Evolutionary conservation across 2,329 filamentous ascomycete species (phyloP).

Genomic region (Sclerotinia sclerotiorum): DNA sequence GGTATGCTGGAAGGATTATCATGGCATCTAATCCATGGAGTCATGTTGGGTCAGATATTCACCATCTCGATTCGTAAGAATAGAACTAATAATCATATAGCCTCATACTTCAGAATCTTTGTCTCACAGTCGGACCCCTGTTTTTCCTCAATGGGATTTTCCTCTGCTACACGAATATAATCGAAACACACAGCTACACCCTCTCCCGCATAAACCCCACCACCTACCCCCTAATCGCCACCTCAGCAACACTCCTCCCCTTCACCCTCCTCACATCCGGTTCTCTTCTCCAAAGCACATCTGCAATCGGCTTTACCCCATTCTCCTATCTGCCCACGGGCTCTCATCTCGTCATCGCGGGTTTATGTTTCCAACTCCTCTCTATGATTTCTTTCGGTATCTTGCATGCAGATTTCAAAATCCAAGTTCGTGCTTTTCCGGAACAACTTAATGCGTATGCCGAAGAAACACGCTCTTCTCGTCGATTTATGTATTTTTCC

Average conservation of each 20-base stretch:
- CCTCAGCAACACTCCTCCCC: background rate
- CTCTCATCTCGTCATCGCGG: background rate
- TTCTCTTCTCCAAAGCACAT: background rate
- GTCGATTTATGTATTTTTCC: background rate
- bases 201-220: background rate
- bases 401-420: background rate
- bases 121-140: slow-evolving; percentile 3
- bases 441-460: slow-evolving; percentile 10
- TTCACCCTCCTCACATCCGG: background rate
- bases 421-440: slow-evolving; percentile 5
- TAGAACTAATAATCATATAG: background rate
- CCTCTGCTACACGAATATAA: slow-evolving; percentile 15
- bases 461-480: background rate
- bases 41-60: slow-evolving; percentile 6
- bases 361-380: background rate
- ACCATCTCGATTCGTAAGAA: background rate
- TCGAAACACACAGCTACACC: slow-evolving; percentile 1
- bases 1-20: slow-evolving; percentile 12
- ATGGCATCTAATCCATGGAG: slow-evolving; percentile 16
- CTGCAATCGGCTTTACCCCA: background rate
- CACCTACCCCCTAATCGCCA: slow-evolving; percentile 1
- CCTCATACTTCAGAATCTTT: background rate
- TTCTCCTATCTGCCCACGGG: background rate
- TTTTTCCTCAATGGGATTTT: background rate
- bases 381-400: slow-evolving; percentile 8